Percentiles rank a stretch among this genome's conserved stretches.
Evolutionary conservation across 2,329 filamentous ascomycete genomes (phyloP).

Genomic region (Ascochyta viciae-villosae): DNA sequence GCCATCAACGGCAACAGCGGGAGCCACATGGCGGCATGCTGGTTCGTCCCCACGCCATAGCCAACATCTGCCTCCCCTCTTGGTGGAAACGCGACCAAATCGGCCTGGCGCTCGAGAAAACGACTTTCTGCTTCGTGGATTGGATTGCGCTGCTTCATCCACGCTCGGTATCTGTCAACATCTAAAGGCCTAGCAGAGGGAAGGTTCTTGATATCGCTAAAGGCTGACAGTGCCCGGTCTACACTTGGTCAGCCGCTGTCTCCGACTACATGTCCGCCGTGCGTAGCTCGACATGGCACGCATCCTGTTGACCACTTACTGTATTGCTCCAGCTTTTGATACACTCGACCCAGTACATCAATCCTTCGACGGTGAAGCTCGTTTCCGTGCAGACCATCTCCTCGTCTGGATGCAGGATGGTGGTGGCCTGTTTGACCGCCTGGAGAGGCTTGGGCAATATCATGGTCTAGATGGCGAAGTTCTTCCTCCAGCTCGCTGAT

Average conservation of each 20-base stretch:
- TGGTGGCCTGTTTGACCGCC: slow-evolving; percentile 35
- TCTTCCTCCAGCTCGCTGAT: slow-evolving; percentile 81
- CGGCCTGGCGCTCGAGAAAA: slow-evolving; percentile 64
- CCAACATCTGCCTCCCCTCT: slow-evolving; percentile 24
- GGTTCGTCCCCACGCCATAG: slow-evolving; percentile 22
- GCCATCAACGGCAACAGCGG: slow-evolving; percentile 51
- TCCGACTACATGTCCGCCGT: not conserved
- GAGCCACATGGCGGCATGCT: slow-evolving; percentile 42
- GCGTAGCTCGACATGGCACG: slow-evolving; percentile 5
- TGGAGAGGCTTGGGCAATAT: slow-evolving; percentile 54
- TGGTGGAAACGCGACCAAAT: slow-evolving; percentile 58
- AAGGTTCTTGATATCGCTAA: slow-evolving; percentile 60
- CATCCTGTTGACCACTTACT: slow-evolving; percentile 53
- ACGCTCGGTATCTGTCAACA: slow-evolving; percentile 61
- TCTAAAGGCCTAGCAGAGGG: slow-evolving; percentile 60
- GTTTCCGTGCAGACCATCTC: slow-evolving; percentile 61
- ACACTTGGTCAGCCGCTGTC: slow-evolving; percentile 8
- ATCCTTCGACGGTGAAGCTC: slow-evolving; percentile 68
- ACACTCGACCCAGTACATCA: slow-evolving; percentile 68
- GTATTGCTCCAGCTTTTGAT: slow-evolving; percentile 71
- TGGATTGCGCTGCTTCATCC: slow-evolving; percentile 61
- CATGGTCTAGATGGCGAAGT: slow-evolving; percentile 72
- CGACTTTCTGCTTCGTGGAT: slow-evolving; percentile 66
- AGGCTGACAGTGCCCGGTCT: slow-evolving; percentile 65
- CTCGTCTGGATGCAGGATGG: slow-evolving; percentile 66